Conservation (phyloP, 2,329 filamentous ascomycete species). For the Colletotrichum cereale region DNA sequence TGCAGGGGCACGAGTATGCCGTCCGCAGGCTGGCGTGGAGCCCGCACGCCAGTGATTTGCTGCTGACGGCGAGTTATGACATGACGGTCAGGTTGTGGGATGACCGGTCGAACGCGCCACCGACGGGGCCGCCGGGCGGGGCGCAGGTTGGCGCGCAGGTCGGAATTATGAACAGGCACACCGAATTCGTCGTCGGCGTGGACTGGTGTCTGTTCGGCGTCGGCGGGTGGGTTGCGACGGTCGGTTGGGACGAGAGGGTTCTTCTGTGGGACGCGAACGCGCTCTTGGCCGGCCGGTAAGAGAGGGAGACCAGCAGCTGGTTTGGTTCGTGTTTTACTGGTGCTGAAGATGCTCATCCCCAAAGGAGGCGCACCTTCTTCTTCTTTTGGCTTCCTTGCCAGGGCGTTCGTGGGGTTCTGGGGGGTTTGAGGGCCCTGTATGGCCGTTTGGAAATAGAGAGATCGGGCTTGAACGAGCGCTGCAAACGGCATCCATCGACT, state of each 20-base stretch:
- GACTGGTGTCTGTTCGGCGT: conserved; percentile 98
- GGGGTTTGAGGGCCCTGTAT: not conserved
- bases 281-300: conserved; percentile 48
- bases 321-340: not conserved
- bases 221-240: conserved; percentile 95
- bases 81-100: conserved; percentile 98
- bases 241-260: conserved; percentile 93
- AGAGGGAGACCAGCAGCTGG: not conserved
- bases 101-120: conserved; percentile 69
- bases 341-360: not conserved
- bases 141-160: conserved; percentile 75
- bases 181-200: conserved; percentile 94
- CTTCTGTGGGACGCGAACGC: conserved; percentile 89
- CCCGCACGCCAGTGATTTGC: conserved; percentile 88
- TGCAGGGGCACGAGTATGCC: conserved; percentile 92
- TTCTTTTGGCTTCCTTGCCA: conserved; percentile 3
- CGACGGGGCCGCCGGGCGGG: conserved; percentile 50
- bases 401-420: conserved; percentile 24
- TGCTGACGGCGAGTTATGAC: conserved; percentile 94
- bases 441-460: not conserved
- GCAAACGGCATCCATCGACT: not conserved
- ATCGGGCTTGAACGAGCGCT: not conserved
- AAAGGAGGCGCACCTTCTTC: not conserved
- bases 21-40: conserved; percentile 90
- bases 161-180: conserved; percentile 91